Evolutionary conservation across 2,329 filamentous ascomycete genomes (phyloP).

Genomic region (Aspergillus intermedius): DNA sequence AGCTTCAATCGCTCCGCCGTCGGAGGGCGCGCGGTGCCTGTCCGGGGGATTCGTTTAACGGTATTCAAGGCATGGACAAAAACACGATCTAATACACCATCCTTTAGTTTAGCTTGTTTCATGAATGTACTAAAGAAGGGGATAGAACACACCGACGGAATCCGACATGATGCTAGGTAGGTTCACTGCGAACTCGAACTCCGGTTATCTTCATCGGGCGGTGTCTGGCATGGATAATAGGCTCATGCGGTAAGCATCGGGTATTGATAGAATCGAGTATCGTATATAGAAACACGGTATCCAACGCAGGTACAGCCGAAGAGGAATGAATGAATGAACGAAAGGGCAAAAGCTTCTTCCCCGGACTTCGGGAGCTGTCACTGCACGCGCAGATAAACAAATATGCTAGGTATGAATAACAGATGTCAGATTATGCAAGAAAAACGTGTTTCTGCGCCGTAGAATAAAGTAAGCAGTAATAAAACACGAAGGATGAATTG

Average conservation of each 20-base stretch:
- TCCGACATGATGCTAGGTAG: conserved; percentile 36
- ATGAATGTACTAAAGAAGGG: not conserved
- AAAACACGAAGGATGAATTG: not conserved
- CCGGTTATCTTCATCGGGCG: conserved; percentile 23
- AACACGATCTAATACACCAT: conserved; percentile 69
- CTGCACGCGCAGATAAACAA: too few relatives aligned
- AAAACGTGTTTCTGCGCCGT: too few relatives aligned
- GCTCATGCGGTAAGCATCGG: too few relatives aligned
- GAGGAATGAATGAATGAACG: not conserved
- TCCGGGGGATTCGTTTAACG: conserved; percentile 94
- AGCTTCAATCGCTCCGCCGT: conserved; percentile 77
- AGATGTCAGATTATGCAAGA: too few relatives aligned
- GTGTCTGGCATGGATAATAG: conserved; percentile 22
- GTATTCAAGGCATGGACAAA: conserved; percentile 99
- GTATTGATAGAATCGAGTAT: too few relatives aligned
- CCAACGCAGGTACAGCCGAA: not conserved
- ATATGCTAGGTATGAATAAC: too few relatives aligned
- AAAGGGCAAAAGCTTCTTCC: conserved; percentile 7
- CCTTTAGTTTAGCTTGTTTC: not conserved
- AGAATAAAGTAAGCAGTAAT: too few relatives aligned
- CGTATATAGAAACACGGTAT: not conserved
- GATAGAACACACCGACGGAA: conserved; percentile 37
- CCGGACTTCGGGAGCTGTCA: conserved; percentile 11
- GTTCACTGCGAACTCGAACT: too few relatives aligned
- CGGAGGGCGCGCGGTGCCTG: conserved; percentile 81